Evolutionary conservation across 208 protist genomes (phyloP), one percentile per base, ranked within the genome.

Genomic region (Trypanosomatidae sp.): DNA sequence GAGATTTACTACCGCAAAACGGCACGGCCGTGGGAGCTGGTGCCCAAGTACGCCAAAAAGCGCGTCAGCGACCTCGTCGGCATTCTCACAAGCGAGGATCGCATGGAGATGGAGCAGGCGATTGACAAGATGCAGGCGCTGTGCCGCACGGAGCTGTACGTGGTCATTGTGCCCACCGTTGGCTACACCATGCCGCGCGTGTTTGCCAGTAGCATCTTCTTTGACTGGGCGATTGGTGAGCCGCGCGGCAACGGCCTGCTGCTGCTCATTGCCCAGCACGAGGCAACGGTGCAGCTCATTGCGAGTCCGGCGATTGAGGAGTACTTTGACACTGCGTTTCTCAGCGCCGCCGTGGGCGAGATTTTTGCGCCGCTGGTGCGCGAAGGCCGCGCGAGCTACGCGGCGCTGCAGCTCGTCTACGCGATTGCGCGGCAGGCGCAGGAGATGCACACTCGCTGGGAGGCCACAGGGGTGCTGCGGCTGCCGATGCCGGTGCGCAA

Each of bases 41-140:
- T 91, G 44, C 74, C 74, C 41, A 56, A 61, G 33, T 87, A 85
- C 53, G 71, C 74, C 1, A 84, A 83, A 60, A 85, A 81, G 59
- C 76, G 82, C 30, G 82, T 91, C n/a, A 71, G 64, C 39, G 82
- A 91, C 51, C 47, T 91, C 1, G 73, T 82, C 30, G 82, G 82
- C 21, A 68, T 91, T 19, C 67, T 91, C 24, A 67, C 43, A 45
- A 68, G 55, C 2, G 82, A 85, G 56, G 70, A 91, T 56, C 73
- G 82, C 4, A 91, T 91, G 77, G 77, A 91, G 35, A 88, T 91
- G 60, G 82, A 91, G 66, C 77, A 88, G 56, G 53, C 64, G 0
- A 86, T 91, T 44, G 77, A 87, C 57, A 66, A 74, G 51, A 91
- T 91, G 74, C 75, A 85, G 58, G 71, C 74, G 11, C 51, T 91